phyloP scores from a whole-genome alignment of 202 grass and related monocot species.

The Carex arenaria region DNA sequence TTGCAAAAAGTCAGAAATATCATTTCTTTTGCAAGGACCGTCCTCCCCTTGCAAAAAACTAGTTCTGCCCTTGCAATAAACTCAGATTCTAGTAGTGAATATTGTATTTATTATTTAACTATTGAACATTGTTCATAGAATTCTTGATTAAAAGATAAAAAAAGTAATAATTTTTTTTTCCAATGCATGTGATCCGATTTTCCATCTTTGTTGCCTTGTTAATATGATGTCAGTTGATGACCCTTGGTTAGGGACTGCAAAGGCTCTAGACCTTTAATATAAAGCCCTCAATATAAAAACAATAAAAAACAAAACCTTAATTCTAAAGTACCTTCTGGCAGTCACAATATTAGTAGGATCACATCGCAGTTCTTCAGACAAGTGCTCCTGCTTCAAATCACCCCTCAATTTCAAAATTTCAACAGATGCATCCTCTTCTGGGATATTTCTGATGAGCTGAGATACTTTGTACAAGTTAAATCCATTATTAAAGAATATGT shows the following conservation, averaged over 20 bases:
- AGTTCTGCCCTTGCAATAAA: too few species aligned
- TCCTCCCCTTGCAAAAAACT: too few species aligned
- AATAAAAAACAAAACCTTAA: background rate
- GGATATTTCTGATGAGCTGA: conserved; percentile 28
- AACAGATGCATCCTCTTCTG: conserved; percentile 9
- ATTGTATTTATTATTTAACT: background rate
- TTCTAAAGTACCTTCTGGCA: conserved; percentile 8
- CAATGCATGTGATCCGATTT: background rate
- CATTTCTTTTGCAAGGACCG: too few species aligned
- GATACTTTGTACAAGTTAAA: conserved; percentile 43
- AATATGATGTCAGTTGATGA: background rate
- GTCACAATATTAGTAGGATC: background rate
- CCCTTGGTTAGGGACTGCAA: background rate
- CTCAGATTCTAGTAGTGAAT: too few species aligned
- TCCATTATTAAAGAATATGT: conserved; percentile 54
- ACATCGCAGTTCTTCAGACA: background rate
- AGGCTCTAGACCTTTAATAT: background rate
- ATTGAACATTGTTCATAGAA: background rate
- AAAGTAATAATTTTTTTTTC: background rate
- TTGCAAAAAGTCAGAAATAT: too few species aligned
- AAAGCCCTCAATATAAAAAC: background rate
- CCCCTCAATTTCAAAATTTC: conserved; percentile 33
- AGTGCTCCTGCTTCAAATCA: conserved; percentile 29
- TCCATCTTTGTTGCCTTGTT: background rate
- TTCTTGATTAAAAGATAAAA: background rate